These are phyloP conservation scores for Entomortierella lignicola DNA, from an alignment of 192 early-diverging fungal species.

Conservation along the genomic window DNA sequence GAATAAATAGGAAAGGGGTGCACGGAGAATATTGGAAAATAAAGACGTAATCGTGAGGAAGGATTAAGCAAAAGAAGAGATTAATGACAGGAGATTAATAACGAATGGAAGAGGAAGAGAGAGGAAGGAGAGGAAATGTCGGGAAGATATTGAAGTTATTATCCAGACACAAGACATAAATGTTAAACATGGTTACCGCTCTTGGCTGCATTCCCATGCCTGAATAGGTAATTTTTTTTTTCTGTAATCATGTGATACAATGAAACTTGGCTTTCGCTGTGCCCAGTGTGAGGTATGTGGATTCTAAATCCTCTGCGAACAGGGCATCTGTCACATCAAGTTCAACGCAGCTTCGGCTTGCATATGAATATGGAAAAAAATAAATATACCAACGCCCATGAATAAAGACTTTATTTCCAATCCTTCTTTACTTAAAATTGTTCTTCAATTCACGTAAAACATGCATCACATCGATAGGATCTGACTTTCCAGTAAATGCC, in stretches of 20 bases:
- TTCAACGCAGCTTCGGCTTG: no score
- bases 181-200: background rate
- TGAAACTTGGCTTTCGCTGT: no score
- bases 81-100: background rate
- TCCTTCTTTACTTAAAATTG: conserved; percentile 48
- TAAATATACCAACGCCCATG: background rate
- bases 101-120: background rate
- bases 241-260: no score
- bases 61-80: background rate
- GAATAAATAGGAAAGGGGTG: background rate
- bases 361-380: background rate
- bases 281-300: background rate
- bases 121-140: background rate
- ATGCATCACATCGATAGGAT: conserved; percentile 82
- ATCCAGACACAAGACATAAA: background rate
- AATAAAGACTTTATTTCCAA: background rate
- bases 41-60: background rate
- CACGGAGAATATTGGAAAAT: background rate
- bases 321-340: background rate
- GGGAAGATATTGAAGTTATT: background rate
- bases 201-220: background rate
- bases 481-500: conserved; percentile 64
- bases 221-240: background rate
- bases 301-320: background rate
- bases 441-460: conserved; percentile 86